Evolutionary conservation across 805 yeast genomes (phyloP), one percentile per base, ranked within the genome.

Genomic region (Tetrapisispora nanseiensis): DNA sequence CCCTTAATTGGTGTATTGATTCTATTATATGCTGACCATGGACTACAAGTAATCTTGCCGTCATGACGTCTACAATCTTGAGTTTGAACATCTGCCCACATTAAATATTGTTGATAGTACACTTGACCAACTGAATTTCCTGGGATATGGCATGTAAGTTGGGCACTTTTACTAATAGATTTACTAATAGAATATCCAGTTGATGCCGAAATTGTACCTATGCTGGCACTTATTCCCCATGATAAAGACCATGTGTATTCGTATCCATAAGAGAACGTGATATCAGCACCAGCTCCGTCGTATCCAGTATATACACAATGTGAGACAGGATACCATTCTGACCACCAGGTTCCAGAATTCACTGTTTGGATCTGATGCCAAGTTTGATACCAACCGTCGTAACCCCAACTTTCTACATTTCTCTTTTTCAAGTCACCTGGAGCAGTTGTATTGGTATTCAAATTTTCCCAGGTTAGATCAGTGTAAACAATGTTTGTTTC

Each of bases 31-130:
- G 34, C 34, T 18, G 34, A 19, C 34, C 34, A 32, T 32, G 23
- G 34, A 15, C 34, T 20, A 6, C 34, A 32, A 6, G 23, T 20
- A 20, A 20, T 32, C 20, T 32, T 32, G 6, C 34, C 34, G n/a
- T 20, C 23, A 19, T 20, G 13, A 19, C 34, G 8, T 9, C 23
- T 32, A 32, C 34, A 32, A 23, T 20, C 34, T 32, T 32, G 34
- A 6, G 13, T 15, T 32, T 32, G 34, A 20, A 32, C n/a, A 32
- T 32, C 34, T 18, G 34, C 34, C 34, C 34, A 32, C 34, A 32
- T 32, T 20, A 32, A 6, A 4, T 7, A 3, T 32, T 32, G 34
- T 20, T 32, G 34, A 32, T 32, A 32, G 11, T 20, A 32, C 5
- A 32, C 34, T 20, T 32, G 23, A 20, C 34, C 34, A 32, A 19